A percentile compares a stretch with the other conserved stretches of the same genome.
These are phyloP conservation scores for Furcasterigmium sp. DNA, from an alignment of 2,329 filamentous ascomycete species.

Conservation along the genomic window DNA sequence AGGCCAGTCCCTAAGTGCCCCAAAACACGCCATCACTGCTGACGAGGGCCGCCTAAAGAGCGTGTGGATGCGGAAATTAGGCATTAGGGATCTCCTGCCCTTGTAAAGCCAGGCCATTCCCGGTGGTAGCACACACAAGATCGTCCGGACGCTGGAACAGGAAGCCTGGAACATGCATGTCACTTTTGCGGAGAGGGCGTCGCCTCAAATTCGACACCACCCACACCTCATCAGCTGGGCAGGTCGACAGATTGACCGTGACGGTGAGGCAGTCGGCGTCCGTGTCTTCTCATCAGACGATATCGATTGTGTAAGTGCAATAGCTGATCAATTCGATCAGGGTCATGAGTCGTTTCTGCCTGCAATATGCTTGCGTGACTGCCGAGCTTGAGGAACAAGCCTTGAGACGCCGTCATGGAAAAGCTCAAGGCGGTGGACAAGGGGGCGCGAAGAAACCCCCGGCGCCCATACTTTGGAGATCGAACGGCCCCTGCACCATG, in stretches of 20 bases:
- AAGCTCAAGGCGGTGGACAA: constrained; percentile 5
- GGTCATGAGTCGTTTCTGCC: no score
- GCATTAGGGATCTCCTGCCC: no score
- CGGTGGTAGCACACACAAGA: no score
- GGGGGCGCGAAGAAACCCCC: constrained; percentile 15
- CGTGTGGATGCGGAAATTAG: background rate
- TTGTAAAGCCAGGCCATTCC: no score
- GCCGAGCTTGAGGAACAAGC: background rate
- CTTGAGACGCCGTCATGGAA: background rate
- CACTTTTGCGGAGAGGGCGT: background rate
- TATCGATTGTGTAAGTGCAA: no score
- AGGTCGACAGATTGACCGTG: no score
- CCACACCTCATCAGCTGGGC: no score
- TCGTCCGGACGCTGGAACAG: background rate
- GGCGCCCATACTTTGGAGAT: constrained; percentile 12
- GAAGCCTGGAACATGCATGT: background rate
- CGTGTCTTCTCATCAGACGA: no score
- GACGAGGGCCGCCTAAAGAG: background rate
- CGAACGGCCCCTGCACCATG: constrained; percentile 7
- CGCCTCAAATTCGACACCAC: background rate
- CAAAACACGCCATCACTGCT: no score
- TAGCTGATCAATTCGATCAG: no score
- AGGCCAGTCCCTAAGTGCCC: no score
- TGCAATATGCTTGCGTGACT: background rate
- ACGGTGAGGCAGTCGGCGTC: no score